Evolutionary conservation across 225 moss, liverwort and hornwort genomes (phyloP).

Genomic region (Marchantia paleacea): DNA sequence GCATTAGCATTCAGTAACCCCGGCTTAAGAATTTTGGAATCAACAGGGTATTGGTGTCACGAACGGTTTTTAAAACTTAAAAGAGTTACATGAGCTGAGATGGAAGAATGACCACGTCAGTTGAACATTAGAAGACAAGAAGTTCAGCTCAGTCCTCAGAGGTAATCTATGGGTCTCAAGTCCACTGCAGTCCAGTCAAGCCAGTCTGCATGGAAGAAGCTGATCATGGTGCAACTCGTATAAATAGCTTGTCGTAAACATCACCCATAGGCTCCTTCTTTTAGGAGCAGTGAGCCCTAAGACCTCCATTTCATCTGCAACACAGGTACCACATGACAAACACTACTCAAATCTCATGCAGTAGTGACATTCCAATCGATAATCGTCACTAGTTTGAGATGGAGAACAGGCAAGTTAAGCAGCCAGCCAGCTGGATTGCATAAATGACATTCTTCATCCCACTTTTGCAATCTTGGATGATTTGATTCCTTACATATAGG

Average conservation of each 20-base stretch:
- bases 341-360: background rate
- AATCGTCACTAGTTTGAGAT: background rate
- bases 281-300: background rate
- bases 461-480: background rate
- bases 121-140: background rate
- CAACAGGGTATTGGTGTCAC: background rate
- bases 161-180: background rate
- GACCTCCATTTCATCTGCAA: slow-evolving; percentile 11
- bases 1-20: background rate
- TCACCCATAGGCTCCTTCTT: slow-evolving; percentile 10
- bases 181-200: background rate
- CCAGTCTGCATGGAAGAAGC: background rate
- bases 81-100: background rate
- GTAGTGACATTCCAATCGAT: too few relatives aligned
- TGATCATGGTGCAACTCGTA: slow-evolving; percentile 7
- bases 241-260: slow-evolving; percentile 21
- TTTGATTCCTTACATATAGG: background rate
- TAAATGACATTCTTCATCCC: background rate
- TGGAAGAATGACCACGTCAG: background rate
- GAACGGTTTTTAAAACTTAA: background rate
- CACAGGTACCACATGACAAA: background rate
- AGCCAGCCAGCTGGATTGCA: background rate
- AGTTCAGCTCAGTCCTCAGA: background rate
- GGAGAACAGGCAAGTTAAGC: background rate
- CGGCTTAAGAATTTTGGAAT: background rate